Base-by-base conservation (phyloP, 2,329 filamentous ascomycete species). In the Talaromyces sp. region DNA sequence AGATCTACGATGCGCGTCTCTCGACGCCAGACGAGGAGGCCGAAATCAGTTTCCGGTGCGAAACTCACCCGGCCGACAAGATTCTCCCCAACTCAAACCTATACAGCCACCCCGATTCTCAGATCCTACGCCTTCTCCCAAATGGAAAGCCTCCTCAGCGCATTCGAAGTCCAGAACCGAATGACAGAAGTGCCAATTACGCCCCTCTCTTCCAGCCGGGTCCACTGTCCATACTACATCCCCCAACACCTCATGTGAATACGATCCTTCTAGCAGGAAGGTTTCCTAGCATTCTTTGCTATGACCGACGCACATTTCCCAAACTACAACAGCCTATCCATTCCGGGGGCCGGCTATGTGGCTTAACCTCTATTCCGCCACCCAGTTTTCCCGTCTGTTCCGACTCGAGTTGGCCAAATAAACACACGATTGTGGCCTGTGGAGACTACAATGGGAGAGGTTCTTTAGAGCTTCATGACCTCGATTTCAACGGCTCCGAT, bases 361-460 rank as follows among this genome's bases (percentile, higher is more conserved):
- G 87, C 61, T 79, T 96, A 62, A 78, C 89, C 0, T 86, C 86
- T 0, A 77, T 93, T 10, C 89, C 77, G 41, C 69, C 72, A 4
- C 83, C 86, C 13, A 70, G 65, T 62, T 76, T 88, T 21, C 83
- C 85, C n/a, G 65, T 73, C 4, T 67, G 69, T 43, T 68, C 68
- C 3, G 66, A 68, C 43, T 66, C 69, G 1, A 11, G 73, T 80
- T 58, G 81, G 84, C 59, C 81, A 81, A 64, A 78, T 85, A 13
- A 77, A 73, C 64, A 87, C 52, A 92, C 89, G 0, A 75, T 97
- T 27, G 84, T 96, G 56, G 90, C 91, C 2, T 90, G 89, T 43
- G 93, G 93, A 5, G 90, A 93, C 70, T 97, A 97, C 77, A 96
- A 95, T 67, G 91, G 89, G 32, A 93, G 95, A 73, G 93, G 93